These are phyloP conservation scores for Ceratobasidium sp. DNA, from an alignment of 1,284 basidiomycete genomes.

Conservation along the genomic window DNA sequence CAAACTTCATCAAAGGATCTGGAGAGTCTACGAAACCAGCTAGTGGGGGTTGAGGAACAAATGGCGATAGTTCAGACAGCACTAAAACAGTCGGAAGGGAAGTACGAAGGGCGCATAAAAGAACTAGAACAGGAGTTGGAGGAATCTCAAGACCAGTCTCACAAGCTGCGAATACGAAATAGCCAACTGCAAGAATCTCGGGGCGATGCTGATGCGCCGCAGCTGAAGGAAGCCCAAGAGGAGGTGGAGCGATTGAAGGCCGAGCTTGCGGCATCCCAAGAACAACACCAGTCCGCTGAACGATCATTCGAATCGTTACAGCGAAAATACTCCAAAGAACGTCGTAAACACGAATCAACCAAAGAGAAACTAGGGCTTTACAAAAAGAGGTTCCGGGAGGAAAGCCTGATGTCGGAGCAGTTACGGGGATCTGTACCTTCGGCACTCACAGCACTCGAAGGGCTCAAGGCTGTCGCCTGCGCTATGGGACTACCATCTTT, in stretches of 20 bases:
- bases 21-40: neutral
- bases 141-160: constrained; percentile 16
- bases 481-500: constrained; percentile 37
- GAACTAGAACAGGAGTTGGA: constrained; percentile 21
- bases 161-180: constrained; percentile 22
- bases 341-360: constrained; percentile 7
- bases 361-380: constrained; percentile 30
- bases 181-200: neutral
- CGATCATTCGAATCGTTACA: neutral
- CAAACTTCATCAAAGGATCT: neutral
- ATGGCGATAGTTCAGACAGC: neutral
- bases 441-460: constrained; percentile 19
- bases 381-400: constrained; percentile 1
- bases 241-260: neutral
- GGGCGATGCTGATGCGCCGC: neutral
- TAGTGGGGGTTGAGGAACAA: neutral
- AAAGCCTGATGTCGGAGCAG: constrained; percentile 1
- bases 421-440: constrained; percentile 13
- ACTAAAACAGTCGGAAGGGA: neutral
- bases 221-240: neutral
- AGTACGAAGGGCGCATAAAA: constrained; percentile 3
- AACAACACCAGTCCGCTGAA: constrained; percentile 2
- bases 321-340: constrained; percentile 21
- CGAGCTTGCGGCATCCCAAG: neutral
- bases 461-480: constrained; percentile 5